phyloP scores from a whole-genome alignment of 106 monocot species.

The Vanilla planifolia region DNA sequence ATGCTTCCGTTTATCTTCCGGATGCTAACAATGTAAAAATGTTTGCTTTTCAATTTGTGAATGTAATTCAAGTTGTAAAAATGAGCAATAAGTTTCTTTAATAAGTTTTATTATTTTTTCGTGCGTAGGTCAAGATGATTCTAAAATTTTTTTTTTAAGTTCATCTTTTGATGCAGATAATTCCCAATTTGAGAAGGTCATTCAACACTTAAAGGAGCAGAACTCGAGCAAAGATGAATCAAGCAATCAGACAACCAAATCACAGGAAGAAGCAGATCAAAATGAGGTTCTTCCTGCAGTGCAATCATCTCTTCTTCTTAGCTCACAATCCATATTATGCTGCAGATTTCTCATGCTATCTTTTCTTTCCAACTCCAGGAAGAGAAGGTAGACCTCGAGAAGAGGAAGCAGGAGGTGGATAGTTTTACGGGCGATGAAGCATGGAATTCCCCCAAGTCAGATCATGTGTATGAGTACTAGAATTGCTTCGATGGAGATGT shows the following conservation, averaged over 20 bases:
- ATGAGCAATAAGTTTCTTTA: neutral
- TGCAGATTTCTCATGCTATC: neutral
- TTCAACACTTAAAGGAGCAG: constrained; percentile 5
- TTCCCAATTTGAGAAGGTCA: constrained; percentile 12
- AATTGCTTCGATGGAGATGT: too few species aligned
- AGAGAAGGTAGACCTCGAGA: neutral
- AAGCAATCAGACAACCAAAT: neutral
- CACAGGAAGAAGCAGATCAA: constrained; percentile 1
- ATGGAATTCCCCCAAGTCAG: too few species aligned
- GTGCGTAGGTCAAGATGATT: neutral
- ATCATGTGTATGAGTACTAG: too few species aligned
- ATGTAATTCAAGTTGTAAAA: neutral
- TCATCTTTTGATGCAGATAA: neutral
- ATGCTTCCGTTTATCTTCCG: too few species aligned
- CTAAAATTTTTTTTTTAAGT: neutral
- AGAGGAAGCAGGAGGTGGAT: constrained; percentile 5
- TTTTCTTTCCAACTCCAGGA: neutral
- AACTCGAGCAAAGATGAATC: neutral
- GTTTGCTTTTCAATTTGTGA: too few species aligned
- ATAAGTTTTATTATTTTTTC: neutral
- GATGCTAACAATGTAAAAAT: too few species aligned
- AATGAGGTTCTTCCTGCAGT: constrained; percentile 11
- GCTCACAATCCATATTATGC: neutral
- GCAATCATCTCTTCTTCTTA: neutral
- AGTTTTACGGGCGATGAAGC: neutral